Conservation (phyloP, 202 grass and related monocot genomes). For the Carex sylvatica region DNA sequence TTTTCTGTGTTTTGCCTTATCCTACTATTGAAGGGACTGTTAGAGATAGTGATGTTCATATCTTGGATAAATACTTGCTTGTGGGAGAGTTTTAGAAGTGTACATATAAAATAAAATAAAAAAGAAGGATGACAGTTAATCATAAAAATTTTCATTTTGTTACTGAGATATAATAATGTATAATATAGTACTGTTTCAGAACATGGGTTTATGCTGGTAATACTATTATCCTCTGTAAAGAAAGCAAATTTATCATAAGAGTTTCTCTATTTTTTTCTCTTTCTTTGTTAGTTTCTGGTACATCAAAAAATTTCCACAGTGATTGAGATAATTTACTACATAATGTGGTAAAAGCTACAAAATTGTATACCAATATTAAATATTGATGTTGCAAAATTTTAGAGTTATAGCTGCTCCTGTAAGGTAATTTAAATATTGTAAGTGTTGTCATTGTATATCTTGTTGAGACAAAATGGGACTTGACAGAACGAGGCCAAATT, state of each 20-base stretch:
- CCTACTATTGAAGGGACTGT: not conserved
- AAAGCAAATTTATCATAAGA: not conserved
- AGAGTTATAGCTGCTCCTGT: not conserved
- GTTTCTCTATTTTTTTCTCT: not conserved
- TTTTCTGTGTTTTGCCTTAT: not conserved
- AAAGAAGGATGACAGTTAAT: not conserved
- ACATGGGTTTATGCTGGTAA: not conserved
- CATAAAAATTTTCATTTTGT: not conserved
- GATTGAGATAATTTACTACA: not conserved
- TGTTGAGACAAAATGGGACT: not conserved
- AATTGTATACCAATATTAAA: not conserved
- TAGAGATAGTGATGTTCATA: not conserved
- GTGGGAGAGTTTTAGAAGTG: not conserved
- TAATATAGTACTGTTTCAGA: not conserved
- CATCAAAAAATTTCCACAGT: not conserved
- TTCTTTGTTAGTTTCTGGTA: no score
- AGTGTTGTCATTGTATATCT: not conserved
- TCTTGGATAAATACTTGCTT: not conserved
- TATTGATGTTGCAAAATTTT: not conserved
- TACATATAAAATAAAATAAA: not conserved
- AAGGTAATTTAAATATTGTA: not conserved
- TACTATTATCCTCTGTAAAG: not conserved
- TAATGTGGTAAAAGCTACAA: not conserved
- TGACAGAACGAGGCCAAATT: no score
- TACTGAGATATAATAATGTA: not conserved